Evolutionary conservation across 257 asterid species (phyloP), one percentile per base, ranked within the genome.

Genomic region (Cynanchum wilfordii): DNA sequence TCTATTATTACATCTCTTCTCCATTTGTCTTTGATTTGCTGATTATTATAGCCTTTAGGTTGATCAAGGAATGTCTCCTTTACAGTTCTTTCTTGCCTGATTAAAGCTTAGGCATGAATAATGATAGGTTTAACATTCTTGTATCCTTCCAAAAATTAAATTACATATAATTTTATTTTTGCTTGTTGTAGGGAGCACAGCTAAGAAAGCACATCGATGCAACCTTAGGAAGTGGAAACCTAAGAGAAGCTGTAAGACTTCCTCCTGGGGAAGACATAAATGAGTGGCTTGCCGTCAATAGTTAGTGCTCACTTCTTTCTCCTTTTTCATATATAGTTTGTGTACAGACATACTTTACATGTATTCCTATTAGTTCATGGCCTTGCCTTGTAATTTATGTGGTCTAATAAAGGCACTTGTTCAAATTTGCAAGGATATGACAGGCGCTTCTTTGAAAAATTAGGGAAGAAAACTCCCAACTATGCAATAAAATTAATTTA

Each of bases 211-310:
- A 92, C 71, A 92, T 92, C 55, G 98, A 92, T 84, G 92, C 98
- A 44, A 92, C 98, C 75, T 82, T 92, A 76, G 98, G 96, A 42
- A 92, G 98, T 44, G 98, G 98, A 54, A 92, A 90, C 84, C 85
- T 92, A 81, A 88, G 96, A 83, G 98, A 92, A 81, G 98, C 96
- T 65, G 98, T 92, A 73, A 85, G 97, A 77, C 87, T 92, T 65
- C 98, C 98, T 15, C 98, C 98, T 2, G 98, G 98, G 45, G 98
- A 92, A 75, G 98, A 92, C 83, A 82, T 88, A 67, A 87, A 92
- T 42, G 98, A 92, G 78, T 92, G 96, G 96, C 98, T 92, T 30
- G 98, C 96, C 66, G 96, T 90, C 83, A 92, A 92, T 82, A 90
- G 98, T 92, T 86, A 45, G 51, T 70, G 58, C 77, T 75, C 79